phyloP scores from a whole-genome alignment of 257 asterid species.

The Thymus mandschuricus region DNA sequence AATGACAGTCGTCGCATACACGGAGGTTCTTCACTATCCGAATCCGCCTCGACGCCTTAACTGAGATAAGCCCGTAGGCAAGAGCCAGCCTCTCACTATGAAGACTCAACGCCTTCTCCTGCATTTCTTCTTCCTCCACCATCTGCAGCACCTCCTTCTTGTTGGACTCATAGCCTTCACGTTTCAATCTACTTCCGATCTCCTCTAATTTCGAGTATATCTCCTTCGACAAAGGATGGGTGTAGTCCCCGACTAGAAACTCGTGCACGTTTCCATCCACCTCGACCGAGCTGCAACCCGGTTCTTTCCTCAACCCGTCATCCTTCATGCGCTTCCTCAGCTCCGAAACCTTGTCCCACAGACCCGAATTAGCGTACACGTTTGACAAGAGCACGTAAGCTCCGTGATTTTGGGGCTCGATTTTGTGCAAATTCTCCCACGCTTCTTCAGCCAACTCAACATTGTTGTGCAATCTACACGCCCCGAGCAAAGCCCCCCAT shows the following conservation, averaged over 20 bases:
- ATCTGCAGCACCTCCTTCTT: constrained; percentile 64
- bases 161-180: constrained; percentile 53
- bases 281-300: constrained; percentile 83
- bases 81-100: constrained; percentile 84
- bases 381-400: constrained; percentile 68
- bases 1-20: constrained; percentile 74
- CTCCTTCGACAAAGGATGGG: constrained; percentile 53
- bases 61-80: constrained; percentile 65
- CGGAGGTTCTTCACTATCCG: constrained; percentile 78
- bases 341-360: constrained; percentile 65
- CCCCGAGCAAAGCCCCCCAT: constrained; percentile 86
- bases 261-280: constrained; percentile 65
- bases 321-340: constrained; percentile 69
- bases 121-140: constrained; percentile 74
- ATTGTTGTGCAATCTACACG: constrained; percentile 63
- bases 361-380: constrained; percentile 62
- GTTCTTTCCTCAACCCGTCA: constrained; percentile 74
- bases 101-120: constrained; percentile 63
- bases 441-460: constrained; percentile 67
- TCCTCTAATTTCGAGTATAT: constrained; percentile 71
- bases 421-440: constrained; percentile 48
- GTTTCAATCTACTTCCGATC: constrained; percentile 44
- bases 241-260: constrained; percentile 63
- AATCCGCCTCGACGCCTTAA: constrained; percentile 52
- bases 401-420: constrained; percentile 76